Conservation (phyloP, 2,329 filamentous ascomycete genomes). For the Tolypocladium endophyticum region DNA sequence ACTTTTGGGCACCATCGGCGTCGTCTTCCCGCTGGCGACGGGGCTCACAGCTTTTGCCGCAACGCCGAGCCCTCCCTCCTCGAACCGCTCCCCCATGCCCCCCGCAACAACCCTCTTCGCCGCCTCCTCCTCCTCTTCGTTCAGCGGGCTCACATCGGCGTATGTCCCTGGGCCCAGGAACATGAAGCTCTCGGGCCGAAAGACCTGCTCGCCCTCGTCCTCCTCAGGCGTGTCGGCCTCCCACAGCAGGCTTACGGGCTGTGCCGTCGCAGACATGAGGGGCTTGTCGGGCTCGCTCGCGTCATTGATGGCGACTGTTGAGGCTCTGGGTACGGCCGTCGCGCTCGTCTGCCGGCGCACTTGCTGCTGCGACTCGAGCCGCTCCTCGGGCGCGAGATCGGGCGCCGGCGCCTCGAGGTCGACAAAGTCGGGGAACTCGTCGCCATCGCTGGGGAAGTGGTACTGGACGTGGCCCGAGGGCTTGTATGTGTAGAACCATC, state of each 20-base stretch:
- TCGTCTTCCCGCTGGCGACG: conserved; percentile 16
- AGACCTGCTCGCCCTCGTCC: conserved; percentile 26
- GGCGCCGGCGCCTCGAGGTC: conserved; percentile 25
- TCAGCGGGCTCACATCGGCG: conserved; percentile 33
- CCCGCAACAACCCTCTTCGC: conserved; percentile 9
- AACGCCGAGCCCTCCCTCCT: background rate
- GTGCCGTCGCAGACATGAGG: conserved; percentile 21
- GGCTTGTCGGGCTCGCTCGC: conserved; percentile 4
- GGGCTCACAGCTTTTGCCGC: conserved; percentile 16
- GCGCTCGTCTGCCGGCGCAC: conserved; percentile 23
- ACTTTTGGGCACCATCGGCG: conserved; percentile 13
- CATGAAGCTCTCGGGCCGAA: conserved; percentile 43
- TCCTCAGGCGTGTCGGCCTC: conserved; percentile 20
- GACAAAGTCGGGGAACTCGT: conserved; percentile 46
- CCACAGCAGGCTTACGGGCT: conserved; percentile 21
- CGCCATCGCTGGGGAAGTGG: conserved; percentile 44
- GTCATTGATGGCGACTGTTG: background rate
- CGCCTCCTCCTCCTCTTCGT: conserved; percentile 25
- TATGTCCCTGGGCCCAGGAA: conserved; percentile 37
- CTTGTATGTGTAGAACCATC: conserved; percentile 49
- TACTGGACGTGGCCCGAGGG: conserved; percentile 44
- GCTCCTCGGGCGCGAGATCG: conserved; percentile 39
- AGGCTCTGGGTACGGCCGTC: background rate
- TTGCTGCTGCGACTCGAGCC: conserved; percentile 41
- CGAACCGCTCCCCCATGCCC: conserved; percentile 9